Evolutionary conservation across 2,329 filamentous ascomycete genomes (phyloP).

Genomic region (Aspergillus sp.): DNA sequence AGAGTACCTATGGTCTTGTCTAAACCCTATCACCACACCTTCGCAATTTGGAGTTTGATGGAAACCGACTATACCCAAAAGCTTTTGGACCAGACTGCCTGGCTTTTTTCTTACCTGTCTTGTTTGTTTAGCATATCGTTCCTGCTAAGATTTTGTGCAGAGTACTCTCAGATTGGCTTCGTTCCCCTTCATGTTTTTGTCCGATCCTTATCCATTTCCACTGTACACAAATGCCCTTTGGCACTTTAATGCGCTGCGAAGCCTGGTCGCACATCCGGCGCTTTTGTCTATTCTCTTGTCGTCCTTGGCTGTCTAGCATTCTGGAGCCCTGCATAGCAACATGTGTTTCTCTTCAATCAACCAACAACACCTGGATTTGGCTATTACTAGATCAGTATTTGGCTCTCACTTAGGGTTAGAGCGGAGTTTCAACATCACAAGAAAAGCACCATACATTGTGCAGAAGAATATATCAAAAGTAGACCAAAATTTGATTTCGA

Average conservation of each 20-base stretch:
- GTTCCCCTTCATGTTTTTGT: background rate
- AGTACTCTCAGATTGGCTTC: background rate
- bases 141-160: constrained; percentile 11
- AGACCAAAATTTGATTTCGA: background rate
- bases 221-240: background rate
- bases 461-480: background rate
- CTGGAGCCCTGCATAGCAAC: background rate
- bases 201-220: background rate
- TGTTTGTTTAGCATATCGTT: background rate
- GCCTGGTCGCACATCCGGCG: background rate
- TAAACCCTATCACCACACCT: background rate
- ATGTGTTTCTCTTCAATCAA: background rate
- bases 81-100: constrained; percentile 4
- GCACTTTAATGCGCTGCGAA: background rate
- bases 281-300: background rate
- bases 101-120: background rate
- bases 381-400: background rate
- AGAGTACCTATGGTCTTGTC: background rate
- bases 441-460: background rate
- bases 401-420: background rate
- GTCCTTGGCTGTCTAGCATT: background rate
- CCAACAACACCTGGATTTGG: background rate
- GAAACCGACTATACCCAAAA: constrained; percentile 8
- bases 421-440: background rate
- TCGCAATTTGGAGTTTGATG: constrained; percentile 5